Base-by-base conservation (phyloP, 2,329 filamentous ascomycete species). In the Aspergillus fumigatiaffinis region DNA sequence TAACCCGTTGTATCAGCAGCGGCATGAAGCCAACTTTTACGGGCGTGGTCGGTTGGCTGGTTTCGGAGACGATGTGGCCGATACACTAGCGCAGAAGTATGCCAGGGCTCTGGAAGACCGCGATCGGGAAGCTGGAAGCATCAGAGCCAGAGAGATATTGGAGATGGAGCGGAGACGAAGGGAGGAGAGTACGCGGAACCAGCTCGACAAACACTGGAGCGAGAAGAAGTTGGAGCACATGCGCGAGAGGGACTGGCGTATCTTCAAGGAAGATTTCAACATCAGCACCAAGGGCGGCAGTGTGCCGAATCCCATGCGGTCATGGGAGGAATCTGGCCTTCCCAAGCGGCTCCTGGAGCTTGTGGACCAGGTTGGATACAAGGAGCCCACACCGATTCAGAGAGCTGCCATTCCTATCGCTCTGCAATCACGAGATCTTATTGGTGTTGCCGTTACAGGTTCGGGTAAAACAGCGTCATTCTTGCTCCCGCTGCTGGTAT, bases 221-320 rank as follows among this genome's bases (percentile, higher is more conserved):
- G 91, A 97, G 71, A 99, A 99, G 85, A 84, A 83, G 60, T 79
- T 97, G 61, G 86, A 90, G 14, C 90, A 96, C 68, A 99, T 99
- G 94, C 90, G 91, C 61, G 92, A 97, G 77, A 84, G 94, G 72
- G 94, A 99, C 76, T 99, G 94, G 94, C 90, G 94, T 71, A 97
- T 99, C 67, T 97, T 99, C 86, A 99, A 97, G 77, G 94, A 97
- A 74, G 92, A 99, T 75, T 97, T 96, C 78, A 95, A 94, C 66
- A 99, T 99, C 71, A 83, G 88, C 44, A 97, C 92, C 8, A 97
- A 96, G 74, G 94, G 94, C 57, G 93, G 93, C 47, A 83, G 84
- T 26, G 91, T 97, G 55, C 94, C 94, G 0, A 93, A 97, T 68
- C 94, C 94, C 0, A 97, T 99, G 92, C 91, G 94, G 51, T 91